These are phyloP conservation scores for Tetrapyrgos nigripes DNA, from an alignment of 1,284 basidiomycete species.

Conservation along the genomic window DNA sequence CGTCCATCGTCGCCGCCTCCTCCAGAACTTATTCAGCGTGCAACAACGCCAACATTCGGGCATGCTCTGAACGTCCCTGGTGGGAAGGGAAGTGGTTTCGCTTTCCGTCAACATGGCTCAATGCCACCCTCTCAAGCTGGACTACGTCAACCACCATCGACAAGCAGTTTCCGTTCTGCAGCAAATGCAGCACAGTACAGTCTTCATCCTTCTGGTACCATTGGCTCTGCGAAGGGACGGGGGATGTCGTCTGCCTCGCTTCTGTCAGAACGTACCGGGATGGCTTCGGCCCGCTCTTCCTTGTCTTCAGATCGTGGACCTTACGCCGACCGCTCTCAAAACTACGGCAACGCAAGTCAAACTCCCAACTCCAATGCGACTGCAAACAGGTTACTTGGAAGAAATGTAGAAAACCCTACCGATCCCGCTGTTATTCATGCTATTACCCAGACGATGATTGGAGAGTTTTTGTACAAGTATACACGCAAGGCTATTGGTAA, in stretches of 20 bases:
- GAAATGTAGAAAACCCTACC: slow-evolving; percentile 54
- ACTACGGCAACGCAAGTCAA: slow-evolving; percentile 9
- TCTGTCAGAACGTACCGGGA: slow-evolving; percentile 61
- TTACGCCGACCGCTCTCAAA: slow-evolving; percentile 30
- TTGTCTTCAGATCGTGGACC: slow-evolving; percentile 76
- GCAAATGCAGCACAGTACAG: slow-evolving; percentile 60
- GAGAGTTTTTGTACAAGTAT: slow-evolving; percentile 98
- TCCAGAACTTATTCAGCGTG: slow-evolving; percentile 85
- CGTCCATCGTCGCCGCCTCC: slow-evolving; percentile 91
- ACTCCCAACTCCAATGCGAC: slow-evolving; percentile 6
- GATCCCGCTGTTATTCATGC: slow-evolving; percentile 92
- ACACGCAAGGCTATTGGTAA: slow-evolving; percentile 92
- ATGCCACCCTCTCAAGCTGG: slow-evolving; percentile 67
- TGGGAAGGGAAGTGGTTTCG: slow-evolving; percentile 46
- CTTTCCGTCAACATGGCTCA: slow-evolving; percentile 61
- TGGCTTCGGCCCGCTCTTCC: slow-evolving; percentile 76
- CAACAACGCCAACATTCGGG: slow-evolving; percentile 83
- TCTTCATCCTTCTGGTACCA: slow-evolving; percentile 43
- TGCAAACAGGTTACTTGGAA: slow-evolving; percentile 12
- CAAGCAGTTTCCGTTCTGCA: slow-evolving; percentile 80
- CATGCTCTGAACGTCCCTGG: slow-evolving; percentile 62
- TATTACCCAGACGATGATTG: slow-evolving; percentile 99
- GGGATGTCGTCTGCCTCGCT: slow-evolving; percentile 72
- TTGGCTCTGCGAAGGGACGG: slow-evolving; percentile 53
- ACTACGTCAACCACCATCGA: slow-evolving; percentile 77